Base-by-base conservation (phyloP, 768 basidiomycete genomes). In the Rhizopogon vesiculosus region DNA sequence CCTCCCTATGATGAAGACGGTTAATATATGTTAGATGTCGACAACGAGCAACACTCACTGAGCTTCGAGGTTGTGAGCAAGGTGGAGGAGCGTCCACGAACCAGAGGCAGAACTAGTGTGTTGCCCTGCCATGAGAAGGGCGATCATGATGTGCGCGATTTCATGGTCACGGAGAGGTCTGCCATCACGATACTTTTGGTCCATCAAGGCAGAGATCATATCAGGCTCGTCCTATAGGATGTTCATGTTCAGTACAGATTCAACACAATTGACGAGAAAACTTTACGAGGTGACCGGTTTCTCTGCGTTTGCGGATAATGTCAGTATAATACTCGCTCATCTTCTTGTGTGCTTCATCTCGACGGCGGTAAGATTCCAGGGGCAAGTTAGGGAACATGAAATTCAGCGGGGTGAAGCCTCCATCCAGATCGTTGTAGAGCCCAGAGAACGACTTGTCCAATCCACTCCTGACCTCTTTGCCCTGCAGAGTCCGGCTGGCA, bases 121-220 rank as follows among this genome's bases (percentile, higher is more conserved):
- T 74, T 99, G 97, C 40, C 97, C 97, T 43, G 97, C 97, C 97
- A 99, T 98, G 60, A 99, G 85, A 45, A 99, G 82, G 15, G 97
- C 97, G 65, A 98, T 99, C 88, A 99, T 86, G 67, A 99, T 95
- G 68, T 98, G 97, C 0, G 97, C 94, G 57, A 98, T 89, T 70
- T 98, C 93, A 61, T 89, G 86, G 66, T 99, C 94, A 58, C 78
- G 80, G 41, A 98, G 78, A 2, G 78, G 66, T 44, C 80, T 77
- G 54, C 97, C 97, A 62, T 82, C 79, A 59, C 90, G 89, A 74
- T 99, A 98, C 50, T 76, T 81, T 67, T 94, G 90, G 58, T 85
- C 79, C 72, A 86, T 80, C 18, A 99, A 82, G 1, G 95, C 86
- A 13, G 87, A 81, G 64, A 98, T 91, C 90, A 98, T 97, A 67